Percentiles rank a stretch among this genome's conserved stretches.
These are phyloP conservation scores for Diaporthe vexans DNA, from an alignment of 2,329 filamentous ascomycete genomes.

Conservation along the genomic window DNA sequence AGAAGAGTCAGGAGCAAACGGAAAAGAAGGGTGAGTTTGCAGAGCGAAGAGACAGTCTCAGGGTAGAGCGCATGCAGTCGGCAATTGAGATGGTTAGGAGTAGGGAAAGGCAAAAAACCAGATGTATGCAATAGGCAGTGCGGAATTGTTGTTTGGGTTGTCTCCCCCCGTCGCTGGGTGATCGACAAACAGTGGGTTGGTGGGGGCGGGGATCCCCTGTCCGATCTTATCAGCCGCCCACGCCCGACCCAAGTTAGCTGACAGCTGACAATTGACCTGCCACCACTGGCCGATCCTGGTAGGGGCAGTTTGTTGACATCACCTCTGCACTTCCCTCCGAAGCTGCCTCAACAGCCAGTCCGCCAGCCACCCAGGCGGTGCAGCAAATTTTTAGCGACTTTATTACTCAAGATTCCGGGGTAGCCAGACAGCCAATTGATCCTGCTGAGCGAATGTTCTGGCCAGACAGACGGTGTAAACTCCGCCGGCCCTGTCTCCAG, in stretches of 20 bases:
- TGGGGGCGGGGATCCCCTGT: slow-evolving; percentile 27
- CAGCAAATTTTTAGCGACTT: too few species aligned
- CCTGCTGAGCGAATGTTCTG: too few species aligned
- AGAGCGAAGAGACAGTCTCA: not conserved
- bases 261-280: slow-evolving; percentile 15
- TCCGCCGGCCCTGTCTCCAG: too few species aligned
- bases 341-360: too few species aligned
- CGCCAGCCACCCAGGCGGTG: too few species aligned
- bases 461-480: too few species aligned
- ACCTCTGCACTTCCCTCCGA: not conserved
- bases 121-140: not conserved
- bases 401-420: too few species aligned
- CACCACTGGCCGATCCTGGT: not conserved
- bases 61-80: not conserved
- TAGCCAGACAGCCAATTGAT: too few species aligned
- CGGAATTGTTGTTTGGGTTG: slow-evolving; percentile 18
- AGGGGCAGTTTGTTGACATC: not conserved
- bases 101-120: not conserved
- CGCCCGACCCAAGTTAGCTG: not conserved
- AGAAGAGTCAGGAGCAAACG: not conserved
- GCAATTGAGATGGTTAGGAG: not conserved
- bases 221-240: slow-evolving; percentile 7
- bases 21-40: not conserved
- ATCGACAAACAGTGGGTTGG: slow-evolving; percentile 22
- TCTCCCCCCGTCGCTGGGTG: not conserved